Conservation (phyloP, 305 asterid genomes). For the Nicotiana rustica region DNA sequence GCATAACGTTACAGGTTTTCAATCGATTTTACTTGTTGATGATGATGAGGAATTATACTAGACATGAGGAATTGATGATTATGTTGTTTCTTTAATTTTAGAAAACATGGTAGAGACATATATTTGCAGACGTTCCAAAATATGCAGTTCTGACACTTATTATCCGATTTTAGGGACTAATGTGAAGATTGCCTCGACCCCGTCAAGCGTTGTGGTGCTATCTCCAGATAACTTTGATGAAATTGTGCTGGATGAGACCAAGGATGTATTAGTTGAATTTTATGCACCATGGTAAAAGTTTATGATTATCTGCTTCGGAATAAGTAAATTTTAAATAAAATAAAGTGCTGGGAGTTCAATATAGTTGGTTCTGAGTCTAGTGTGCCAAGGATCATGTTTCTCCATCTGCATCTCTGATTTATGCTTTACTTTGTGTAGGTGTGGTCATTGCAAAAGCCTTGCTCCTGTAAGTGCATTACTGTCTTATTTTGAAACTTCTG, state of each 20-base stretch:
- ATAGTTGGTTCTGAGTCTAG: neutral
- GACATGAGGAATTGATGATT: neutral
- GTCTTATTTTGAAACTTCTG: constrained; percentile 34
- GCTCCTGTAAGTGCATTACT: constrained; percentile 81
- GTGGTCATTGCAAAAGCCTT: constrained; percentile 95
- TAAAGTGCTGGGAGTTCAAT: constrained; percentile 24
- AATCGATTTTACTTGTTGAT: neutral
- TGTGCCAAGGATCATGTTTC: neutral
- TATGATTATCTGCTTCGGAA: constrained; percentile 17
- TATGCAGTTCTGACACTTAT: constrained; percentile 34
- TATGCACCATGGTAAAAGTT: constrained; percentile 90
- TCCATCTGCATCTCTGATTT: constrained; percentile 35
- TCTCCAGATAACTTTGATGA: constrained; percentile 73
- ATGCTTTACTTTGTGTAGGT: constrained; percentile 62
- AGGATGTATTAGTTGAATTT: constrained; percentile 86
- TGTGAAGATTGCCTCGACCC: constrained; percentile 80
- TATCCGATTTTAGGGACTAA: constrained; percentile 66
- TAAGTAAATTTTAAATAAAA: neutral
- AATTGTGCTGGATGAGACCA: constrained; percentile 76
- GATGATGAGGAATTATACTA: neutral
- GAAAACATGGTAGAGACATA: neutral
- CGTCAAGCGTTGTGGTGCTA: constrained; percentile 80
- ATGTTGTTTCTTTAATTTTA: neutral
- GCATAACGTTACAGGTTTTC: neutral
- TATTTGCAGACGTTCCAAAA: constrained; percentile 22